These are phyloP conservation scores for Magnusiomyces ingens DNA, from an alignment of 1,139 yeast genomes.

Conservation along the genomic window DNA sequence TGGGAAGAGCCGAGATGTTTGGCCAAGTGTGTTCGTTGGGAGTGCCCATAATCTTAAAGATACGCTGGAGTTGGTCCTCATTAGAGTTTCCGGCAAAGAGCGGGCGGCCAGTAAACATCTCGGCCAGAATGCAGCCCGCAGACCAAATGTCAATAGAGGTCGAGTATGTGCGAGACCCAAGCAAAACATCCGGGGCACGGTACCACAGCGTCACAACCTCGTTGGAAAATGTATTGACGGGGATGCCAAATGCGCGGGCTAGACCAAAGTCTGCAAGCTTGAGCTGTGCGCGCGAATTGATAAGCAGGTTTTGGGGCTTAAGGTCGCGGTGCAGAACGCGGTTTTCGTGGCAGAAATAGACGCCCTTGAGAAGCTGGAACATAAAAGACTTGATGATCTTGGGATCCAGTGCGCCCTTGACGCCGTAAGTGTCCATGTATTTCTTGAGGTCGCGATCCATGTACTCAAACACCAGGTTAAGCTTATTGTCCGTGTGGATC, in stretches of 20 bases:
- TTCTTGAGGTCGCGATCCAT: conserved; percentile 92
- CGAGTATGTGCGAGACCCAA: conserved; percentile 91
- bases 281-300: conserved; percentile 80
- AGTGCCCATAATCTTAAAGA: conserved; percentile 91
- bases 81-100: conserved; percentile 93
- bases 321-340: conserved; percentile 91
- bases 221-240: conserved; percentile 93
- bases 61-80: conserved; percentile 85
- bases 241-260: conserved; percentile 97
- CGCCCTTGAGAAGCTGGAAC: conserved; percentile 86
- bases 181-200: conserved; percentile 93
- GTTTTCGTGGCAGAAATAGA: conserved; percentile 91
- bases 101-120: conserved; percentile 96
- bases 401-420: conserved; percentile 72
- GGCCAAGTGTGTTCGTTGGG: conserved; percentile 98
- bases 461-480: conserved; percentile 85
- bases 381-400: conserved; percentile 80
- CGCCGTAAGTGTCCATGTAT: conserved; percentile 86
- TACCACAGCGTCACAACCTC: conserved; percentile 98
- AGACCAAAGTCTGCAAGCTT: conserved; percentile 97
- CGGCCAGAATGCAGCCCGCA: conserved; percentile 96
- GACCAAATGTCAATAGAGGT: conserved; percentile 99
- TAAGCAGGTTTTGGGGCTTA: conserved; percentile 89
- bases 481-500: conserved; percentile 91
- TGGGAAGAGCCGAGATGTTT: conserved; percentile 77